phyloP scores from a whole-genome alignment of 2,329 filamentous ascomycete species.

The Sporothrix inflata region DNA sequence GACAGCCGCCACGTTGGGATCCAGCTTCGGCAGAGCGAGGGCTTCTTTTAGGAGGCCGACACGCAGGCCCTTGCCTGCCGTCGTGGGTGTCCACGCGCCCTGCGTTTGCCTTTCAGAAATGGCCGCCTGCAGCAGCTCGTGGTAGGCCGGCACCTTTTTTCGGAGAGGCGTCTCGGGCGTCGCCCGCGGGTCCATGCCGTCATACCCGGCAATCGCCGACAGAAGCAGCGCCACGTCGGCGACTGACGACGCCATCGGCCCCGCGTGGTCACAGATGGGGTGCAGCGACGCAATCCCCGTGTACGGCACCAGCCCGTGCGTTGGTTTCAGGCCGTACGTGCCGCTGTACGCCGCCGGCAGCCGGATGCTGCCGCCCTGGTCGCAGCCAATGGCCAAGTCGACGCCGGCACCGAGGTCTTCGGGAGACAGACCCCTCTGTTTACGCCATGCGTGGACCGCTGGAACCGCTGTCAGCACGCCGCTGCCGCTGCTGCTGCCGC shows the following conservation, averaged over 20 bases:
- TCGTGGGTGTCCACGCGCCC: constrained; percentile 35
- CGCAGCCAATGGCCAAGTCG: constrained; percentile 58
- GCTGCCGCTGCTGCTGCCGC: constrained; percentile 74
- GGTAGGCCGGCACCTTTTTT: constrained; percentile 41
- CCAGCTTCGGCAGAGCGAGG: constrained; percentile 45
- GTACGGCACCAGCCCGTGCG: constrained; percentile 54
- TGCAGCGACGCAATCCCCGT: constrained; percentile 50
- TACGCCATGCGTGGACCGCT: constrained; percentile 27
- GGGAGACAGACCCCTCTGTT: constrained; percentile 62
- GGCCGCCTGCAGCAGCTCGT: constrained; percentile 36
- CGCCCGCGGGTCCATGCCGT: constrained; percentile 52
- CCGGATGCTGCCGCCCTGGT: constrained; percentile 75
- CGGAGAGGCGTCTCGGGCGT: constrained; percentile 45
- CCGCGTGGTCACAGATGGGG: constrained; percentile 49
- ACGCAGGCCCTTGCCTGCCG: constrained; percentile 46
- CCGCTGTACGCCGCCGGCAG: constrained; percentile 54
- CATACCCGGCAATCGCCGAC: constrained; percentile 49
- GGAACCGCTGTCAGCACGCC: constrained; percentile 47
- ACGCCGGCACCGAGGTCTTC: constrained; percentile 44
- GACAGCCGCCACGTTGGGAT: constrained; percentile 43
- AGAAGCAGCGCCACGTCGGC: constrained; percentile 49
- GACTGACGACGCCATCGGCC: constrained; percentile 50
- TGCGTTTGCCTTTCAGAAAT: constrained; percentile 33
- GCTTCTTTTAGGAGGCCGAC: constrained; percentile 53
- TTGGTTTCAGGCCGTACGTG: constrained; percentile 52